Evolutionary conservation across 257 asterid genomes (phyloP).

Genomic region (Jaltomata sinuosa): DNA sequence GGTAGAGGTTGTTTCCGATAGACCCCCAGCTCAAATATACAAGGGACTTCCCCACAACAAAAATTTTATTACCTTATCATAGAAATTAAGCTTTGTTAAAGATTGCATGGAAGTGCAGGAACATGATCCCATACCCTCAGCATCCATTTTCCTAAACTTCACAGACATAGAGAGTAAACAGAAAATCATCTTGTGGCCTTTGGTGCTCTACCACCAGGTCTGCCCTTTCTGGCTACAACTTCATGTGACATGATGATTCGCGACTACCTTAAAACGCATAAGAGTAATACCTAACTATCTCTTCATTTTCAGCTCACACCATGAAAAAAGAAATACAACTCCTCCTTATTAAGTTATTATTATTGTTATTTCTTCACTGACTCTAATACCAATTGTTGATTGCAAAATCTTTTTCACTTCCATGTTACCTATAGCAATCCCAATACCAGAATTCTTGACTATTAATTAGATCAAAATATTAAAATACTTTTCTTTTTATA

Average conservation of each 20-base stretch:
- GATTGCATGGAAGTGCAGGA: not conserved
- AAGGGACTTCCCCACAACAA: too few relatives aligned
- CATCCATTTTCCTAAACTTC: not conserved
- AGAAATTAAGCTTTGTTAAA: not conserved
- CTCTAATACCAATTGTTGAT: not conserved
- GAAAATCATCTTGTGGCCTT: not conserved
- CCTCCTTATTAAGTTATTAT: not conserved
- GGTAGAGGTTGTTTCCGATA: too few relatives aligned
- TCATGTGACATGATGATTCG: not conserved
- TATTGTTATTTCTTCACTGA: not conserved
- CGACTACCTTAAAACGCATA: not conserved
- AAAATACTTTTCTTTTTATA: not conserved
- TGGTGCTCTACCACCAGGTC: not conserved
- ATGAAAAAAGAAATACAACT: not conserved
- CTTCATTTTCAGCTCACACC: not conserved
- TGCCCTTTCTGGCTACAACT: not conserved
- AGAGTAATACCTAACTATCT: not conserved
- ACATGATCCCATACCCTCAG: not conserved
- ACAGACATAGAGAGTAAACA: not conserved
- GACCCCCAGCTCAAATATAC: too few relatives aligned
- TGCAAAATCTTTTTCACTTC: not conserved
- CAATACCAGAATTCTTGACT: not conserved
- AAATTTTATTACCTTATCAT: not conserved
- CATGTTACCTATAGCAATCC: not conserved
- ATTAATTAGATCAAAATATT: not conserved